Evolutionary conservation across 2,329 filamentous ascomycete genomes (phyloP).

Genomic region (Metarhizium rileyi): DNA sequence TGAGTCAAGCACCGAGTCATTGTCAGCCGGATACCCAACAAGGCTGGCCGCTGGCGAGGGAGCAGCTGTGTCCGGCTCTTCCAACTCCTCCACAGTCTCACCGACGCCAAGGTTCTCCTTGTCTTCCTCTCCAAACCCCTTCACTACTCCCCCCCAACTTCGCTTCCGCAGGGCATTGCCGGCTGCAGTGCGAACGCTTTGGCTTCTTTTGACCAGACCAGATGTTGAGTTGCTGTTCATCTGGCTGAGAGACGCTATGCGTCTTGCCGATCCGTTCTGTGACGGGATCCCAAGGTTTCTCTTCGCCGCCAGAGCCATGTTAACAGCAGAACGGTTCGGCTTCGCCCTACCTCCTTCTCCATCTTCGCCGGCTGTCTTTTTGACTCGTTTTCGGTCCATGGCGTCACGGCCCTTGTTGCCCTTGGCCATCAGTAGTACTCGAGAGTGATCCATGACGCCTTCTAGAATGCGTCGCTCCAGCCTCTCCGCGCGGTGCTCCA

Average conservation of each 20-base stretch:
- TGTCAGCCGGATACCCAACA: conserved; percentile 5
- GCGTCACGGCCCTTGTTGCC: conserved; percentile 40
- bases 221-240: conserved; percentile 66
- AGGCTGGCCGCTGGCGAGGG: conserved; percentile 7
- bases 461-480: conserved; percentile 90
- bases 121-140: conserved; percentile 42
- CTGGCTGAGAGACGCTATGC: conserved; percentile 85
- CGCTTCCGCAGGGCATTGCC: conserved; percentile 49
- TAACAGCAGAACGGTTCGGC: conserved; percentile 29
- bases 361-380: conserved; percentile 26
- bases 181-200: conserved; percentile 60
- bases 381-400: conserved; percentile 49
- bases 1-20: conserved; percentile 10
- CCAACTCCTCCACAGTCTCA: conserved; percentile 53
- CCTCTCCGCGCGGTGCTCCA: conserved; percentile 81
- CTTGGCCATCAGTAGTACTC: conserved; percentile 74
- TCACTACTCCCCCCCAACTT: conserved; percentile 54
- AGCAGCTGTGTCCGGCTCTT: conserved; percentile 20
- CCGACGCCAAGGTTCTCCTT: conserved; percentile 55
- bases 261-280: conserved; percentile 51
- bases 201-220: conserved; percentile 62
- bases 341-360: conserved; percentile 10
- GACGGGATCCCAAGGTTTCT: conserved; percentile 36
- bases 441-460: conserved; percentile 91
- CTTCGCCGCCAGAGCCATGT: conserved; percentile 44